phyloP scores from a whole-genome alignment of 192 early-diverging fungal species.

The Linderina pennispora region DNA sequence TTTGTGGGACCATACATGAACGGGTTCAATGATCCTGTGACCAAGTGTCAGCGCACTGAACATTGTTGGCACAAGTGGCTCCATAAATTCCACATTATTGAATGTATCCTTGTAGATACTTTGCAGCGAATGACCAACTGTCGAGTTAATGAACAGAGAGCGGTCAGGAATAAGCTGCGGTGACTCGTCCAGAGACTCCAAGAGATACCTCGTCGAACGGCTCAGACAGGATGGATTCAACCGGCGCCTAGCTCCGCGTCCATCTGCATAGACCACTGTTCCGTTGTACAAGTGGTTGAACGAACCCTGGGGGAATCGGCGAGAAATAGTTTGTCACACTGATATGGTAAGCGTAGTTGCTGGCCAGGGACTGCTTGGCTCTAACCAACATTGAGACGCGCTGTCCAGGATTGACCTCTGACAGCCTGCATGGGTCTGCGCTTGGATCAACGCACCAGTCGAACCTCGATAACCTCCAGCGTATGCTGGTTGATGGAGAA shows the following conservation, averaged over 20 bases:
- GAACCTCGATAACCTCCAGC: conserved; percentile 68
- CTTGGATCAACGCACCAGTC: conserved; percentile 56
- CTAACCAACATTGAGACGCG: conserved; percentile 73
- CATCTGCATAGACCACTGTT: conserved; percentile 42
- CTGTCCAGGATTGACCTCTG: conserved; percentile 61
- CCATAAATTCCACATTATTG: conserved; percentile 58
- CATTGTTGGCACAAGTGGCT: conserved; percentile 57
- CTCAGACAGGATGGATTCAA: conserved; percentile 10
- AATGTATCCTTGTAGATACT: conserved; percentile 62
- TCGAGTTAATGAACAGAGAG: conserved; percentile 49
- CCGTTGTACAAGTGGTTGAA: conserved; percentile 49
- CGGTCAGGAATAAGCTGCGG: conserved; percentile 43
- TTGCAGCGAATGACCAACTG: conserved; percentile 46
- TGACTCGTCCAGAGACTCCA: conserved; percentile 37
- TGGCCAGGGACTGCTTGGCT: conserved; percentile 47
- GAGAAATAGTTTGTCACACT: conserved; percentile 56
- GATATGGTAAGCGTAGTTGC: conserved; percentile 67
- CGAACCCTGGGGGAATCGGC: no score
- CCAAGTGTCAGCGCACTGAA: conserved; percentile 58
- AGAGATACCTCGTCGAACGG: conserved; percentile 32
- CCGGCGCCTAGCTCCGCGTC: conserved; percentile 5
- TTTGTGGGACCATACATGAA: conserved; percentile 58
- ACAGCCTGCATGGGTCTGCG: conserved; percentile 51
- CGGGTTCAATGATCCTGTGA: conserved; percentile 37
- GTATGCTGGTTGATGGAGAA: conserved; percentile 73